Conservation (phyloP, 2,329 filamentous ascomycete genomes). For the Sarocladium brachiariae region DNA sequence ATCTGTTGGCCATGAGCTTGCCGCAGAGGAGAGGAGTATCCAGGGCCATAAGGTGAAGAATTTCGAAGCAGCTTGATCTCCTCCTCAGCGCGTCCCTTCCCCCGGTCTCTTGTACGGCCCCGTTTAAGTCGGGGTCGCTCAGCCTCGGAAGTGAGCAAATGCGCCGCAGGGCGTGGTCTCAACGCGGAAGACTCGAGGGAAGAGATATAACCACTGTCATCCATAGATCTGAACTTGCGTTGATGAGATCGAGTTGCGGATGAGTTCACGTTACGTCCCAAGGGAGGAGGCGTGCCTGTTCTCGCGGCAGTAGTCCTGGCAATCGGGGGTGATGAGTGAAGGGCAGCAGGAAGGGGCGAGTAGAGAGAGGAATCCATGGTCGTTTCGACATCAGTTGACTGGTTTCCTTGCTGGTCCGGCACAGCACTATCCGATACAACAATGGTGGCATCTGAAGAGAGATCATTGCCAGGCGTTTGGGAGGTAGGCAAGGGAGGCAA, state of each 20-base stretch:
- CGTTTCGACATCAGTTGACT: slow-evolving; percentile 30
- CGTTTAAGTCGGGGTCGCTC: slow-evolving; percentile 78
- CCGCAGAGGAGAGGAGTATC: slow-evolving; percentile 64
- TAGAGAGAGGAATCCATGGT: slow-evolving; percentile 48
- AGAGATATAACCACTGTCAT: slow-evolving; percentile 94
- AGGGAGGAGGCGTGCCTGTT: slow-evolving; percentile 71
- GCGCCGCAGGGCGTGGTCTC: slow-evolving; percentile 58
- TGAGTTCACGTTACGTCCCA: slow-evolving; percentile 51
- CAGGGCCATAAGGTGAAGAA: slow-evolving; percentile 71
- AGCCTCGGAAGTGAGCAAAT: slow-evolving; percentile 69
- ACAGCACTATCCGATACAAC: slow-evolving; percentile 60
- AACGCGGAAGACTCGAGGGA: slow-evolving; percentile 87
- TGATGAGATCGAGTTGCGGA: slow-evolving; percentile 64
- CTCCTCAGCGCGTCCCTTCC: slow-evolving; percentile 59
- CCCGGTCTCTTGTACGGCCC: slow-evolving; percentile 45
- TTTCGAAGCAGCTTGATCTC: slow-evolving; percentile 90
- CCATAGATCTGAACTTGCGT: slow-evolving; percentile 72
- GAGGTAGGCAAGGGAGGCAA: slow-evolving; percentile 34
- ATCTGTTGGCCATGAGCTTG: slow-evolving; percentile 50
- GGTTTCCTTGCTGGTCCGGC: slow-evolving; percentile 43
- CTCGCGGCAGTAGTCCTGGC: slow-evolving; percentile 50
- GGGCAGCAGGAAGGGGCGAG: slow-evolving; percentile 62
- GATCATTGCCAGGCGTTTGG: slow-evolving; percentile 26
- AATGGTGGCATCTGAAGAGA: slow-evolving; percentile 73
- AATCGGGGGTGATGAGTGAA: slow-evolving; percentile 89